Conservation (phyloP, 2,329 filamentous ascomycete genomes). For the Coccinonectria pachysandricola region DNA sequence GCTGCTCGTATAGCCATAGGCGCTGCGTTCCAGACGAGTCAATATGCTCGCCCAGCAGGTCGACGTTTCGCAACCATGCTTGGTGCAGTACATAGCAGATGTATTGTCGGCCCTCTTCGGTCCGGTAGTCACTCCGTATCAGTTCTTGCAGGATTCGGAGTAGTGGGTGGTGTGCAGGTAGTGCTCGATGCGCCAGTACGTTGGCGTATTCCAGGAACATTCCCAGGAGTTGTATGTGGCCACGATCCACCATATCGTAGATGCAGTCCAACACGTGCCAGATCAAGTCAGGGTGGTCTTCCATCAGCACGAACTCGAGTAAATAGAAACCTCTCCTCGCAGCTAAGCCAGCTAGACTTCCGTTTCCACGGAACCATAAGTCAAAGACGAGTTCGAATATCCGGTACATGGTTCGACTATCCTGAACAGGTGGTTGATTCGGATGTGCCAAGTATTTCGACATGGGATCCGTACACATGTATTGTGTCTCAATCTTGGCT, state of each 20-base stretch:
- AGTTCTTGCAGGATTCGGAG: constrained; percentile 24
- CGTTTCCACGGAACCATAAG: constrained; percentile 26
- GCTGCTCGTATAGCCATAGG: constrained; percentile 29
- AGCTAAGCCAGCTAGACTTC: constrained; percentile 26
- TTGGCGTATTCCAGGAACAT: constrained; percentile 26
- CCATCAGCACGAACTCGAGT: constrained; percentile 26
- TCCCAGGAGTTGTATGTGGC: constrained; percentile 23
- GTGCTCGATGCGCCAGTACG: constrained; percentile 17
- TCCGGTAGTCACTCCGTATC: constrained; percentile 21
- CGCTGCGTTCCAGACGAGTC: constrained; percentile 19
- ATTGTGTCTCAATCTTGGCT: constrained; percentile 22
- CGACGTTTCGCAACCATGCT: constrained; percentile 28
- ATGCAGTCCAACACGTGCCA: constrained; percentile 30
- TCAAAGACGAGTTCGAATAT: constrained; percentile 29
- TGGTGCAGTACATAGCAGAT: constrained; percentile 24
- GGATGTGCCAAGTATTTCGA: constrained; percentile 25
- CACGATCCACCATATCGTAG: constrained; percentile 27
- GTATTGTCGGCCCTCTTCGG: constrained; percentile 20
- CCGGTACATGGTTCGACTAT: constrained; percentile 30
- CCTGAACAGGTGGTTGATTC: constrained; percentile 25
- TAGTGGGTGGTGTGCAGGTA: constrained; percentile 24
- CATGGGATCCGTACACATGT: constrained; percentile 23
- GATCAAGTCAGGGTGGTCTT: constrained; percentile 27
- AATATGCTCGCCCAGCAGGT: constrained; percentile 23
- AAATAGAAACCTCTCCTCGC: constrained; percentile 26